A percentile compares a stretch with the other conserved stretches of the same genome.
phyloP scores from a whole-genome alignment of 1,139 yeast species.

The Kluyveromyces sp. region DNA sequence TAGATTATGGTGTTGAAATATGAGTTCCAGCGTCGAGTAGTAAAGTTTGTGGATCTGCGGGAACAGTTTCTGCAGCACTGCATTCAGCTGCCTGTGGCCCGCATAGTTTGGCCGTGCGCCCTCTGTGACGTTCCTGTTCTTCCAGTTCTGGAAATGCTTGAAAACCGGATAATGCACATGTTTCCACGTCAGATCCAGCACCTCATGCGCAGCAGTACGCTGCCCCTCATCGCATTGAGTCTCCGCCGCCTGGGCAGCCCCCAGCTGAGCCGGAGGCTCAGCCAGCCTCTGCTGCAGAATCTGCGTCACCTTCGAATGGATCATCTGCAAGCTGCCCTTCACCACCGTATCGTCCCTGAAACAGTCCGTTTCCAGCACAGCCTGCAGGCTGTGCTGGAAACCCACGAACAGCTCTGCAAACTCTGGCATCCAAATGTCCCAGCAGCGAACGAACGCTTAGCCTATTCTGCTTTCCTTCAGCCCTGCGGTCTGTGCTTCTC shows the following conservation, averaged over 20 bases:
- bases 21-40: constrained; percentile 32
- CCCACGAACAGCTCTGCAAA: constrained; percentile 2
- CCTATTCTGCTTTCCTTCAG: too few relatives aligned
- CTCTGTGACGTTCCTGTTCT: constrained; percentile 16
- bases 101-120: constrained; percentile 31
- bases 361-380: constrained; percentile 6
- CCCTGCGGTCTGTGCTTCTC: too few relatives aligned
- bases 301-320: constrained; percentile 22
- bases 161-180: constrained; percentile 59
- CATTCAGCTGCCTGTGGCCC: constrained; percentile 52
- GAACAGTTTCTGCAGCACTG: constrained; percentile 42
- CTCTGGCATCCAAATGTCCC: too few relatives aligned
- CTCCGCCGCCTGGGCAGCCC: too few relatives aligned
- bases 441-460: too few relatives aligned
- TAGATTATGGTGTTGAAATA: constrained; percentile 15
- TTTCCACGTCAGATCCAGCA: constrained; percentile 49
- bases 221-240: constrained; percentile 14
- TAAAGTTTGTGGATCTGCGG: constrained; percentile 45
- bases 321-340: constrained; percentile 26
- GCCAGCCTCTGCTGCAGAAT: constrained; percentile 4
- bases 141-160: constrained; percentile 39
- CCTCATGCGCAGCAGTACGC: constrained; percentile 9
- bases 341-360: constrained; percentile 22
- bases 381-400: constrained; percentile 3
- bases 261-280: too few relatives aligned